Evolutionary conservation across 805 yeast species (phyloP).

Genomic region (Lachancea dasiensis): DNA sequence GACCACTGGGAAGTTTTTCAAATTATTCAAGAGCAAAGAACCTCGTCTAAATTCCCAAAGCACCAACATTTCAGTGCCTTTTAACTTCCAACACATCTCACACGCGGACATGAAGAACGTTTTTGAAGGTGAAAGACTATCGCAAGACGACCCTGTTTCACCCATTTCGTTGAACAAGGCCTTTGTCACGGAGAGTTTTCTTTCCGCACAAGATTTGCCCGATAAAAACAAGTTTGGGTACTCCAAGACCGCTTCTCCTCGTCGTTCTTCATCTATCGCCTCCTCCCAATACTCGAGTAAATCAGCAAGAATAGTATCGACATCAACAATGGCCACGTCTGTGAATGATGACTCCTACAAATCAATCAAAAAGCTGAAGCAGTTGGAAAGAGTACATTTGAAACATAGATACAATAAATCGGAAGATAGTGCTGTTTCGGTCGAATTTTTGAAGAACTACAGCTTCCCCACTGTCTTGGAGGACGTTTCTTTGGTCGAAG

Average conservation of each 20-base stretch:
- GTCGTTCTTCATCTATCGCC: slow-evolving; percentile 6
- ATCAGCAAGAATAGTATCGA: slow-evolving; percentile 20
- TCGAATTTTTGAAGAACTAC: slow-evolving; percentile 26
- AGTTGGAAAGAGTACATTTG: slow-evolving; percentile 16
- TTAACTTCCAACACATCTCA: slow-evolving; percentile 36
- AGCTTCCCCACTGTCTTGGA: slow-evolving; percentile 29
- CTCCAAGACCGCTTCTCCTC: slow-evolving; percentile 2
- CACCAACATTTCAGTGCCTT: slow-evolving; percentile 35
- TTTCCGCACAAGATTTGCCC: not conserved
- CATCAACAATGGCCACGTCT: slow-evolving; percentile 29
- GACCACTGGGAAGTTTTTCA: slow-evolving; percentile 24
- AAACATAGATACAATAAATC: slow-evolving; percentile 16
- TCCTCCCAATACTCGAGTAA: slow-evolving; percentile 8
- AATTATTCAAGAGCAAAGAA: slow-evolving; percentile 28
- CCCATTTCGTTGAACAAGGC: slow-evolving; percentile 9
- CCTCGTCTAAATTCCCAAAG: slow-evolving; percentile 9
- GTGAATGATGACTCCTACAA: slow-evolving; percentile 15
- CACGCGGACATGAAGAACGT: slow-evolving; percentile 31
- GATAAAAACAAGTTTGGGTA: slow-evolving; percentile 2
- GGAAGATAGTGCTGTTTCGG: slow-evolving; percentile 18
- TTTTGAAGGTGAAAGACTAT: slow-evolving; percentile 7
- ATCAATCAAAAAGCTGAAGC: slow-evolving; percentile 12
- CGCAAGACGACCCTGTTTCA: slow-evolving; percentile 6
- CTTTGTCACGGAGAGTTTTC: slow-evolving; percentile 11
- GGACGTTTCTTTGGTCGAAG: slow-evolving; percentile 14